phyloP scores from a whole-genome alignment of 495 filamentous ascomycete genomes.

The Neurospora sp. region DNA sequence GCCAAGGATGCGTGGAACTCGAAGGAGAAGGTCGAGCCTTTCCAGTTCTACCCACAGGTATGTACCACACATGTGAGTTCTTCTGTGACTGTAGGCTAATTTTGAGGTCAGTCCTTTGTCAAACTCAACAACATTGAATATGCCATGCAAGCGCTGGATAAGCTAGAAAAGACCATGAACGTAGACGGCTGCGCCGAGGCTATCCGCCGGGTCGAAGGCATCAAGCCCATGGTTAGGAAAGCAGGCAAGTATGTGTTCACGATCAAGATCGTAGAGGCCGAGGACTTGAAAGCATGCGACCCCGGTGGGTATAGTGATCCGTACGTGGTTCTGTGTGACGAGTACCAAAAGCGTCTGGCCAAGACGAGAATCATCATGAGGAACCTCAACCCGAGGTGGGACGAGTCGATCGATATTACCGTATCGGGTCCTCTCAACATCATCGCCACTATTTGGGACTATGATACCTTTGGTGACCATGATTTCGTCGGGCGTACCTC shows the following conservation, averaged over 20 bases:
- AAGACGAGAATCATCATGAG: slow-evolving; percentile 90
- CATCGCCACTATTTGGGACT: slow-evolving; percentile 97
- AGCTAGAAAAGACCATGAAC: slow-evolving; percentile 77
- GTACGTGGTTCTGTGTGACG: slow-evolving; percentile 93
- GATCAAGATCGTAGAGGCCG: slow-evolving; percentile 97
- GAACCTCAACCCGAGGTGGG: slow-evolving; percentile 93
- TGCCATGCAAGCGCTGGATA: slow-evolving; percentile 81
- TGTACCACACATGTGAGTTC: slow-evolving; percentile 9
- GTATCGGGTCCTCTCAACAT: slow-evolving; percentile 85
- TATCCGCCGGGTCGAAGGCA: slow-evolving; percentile 52
- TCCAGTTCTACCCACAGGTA: slow-evolving; percentile 94
- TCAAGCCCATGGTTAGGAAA: slow-evolving; percentile 40
- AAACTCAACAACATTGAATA: slow-evolving; percentile 98
- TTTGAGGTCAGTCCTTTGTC: slow-evolving; percentile 63
- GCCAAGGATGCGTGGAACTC: slow-evolving; percentile 93
- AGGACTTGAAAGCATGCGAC: slow-evolving; percentile 95
- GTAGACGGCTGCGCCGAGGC: slow-evolving; percentile 89
- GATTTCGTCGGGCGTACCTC: slow-evolving; percentile 94
- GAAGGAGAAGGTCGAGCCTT: slow-evolving; percentile 92
- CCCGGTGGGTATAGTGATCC: slow-evolving; percentile 91
- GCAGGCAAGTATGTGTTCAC: slow-evolving; percentile 89
- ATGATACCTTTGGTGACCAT: slow-evolving; percentile 94
- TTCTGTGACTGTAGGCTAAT: slow-evolving; percentile 5
- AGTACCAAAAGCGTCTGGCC: slow-evolving; percentile 94
- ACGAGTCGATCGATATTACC: slow-evolving; percentile 92